Conservation (phyloP, 2,329 filamentous ascomycete genomes). For the Xenoacremonium recifei region DNA sequence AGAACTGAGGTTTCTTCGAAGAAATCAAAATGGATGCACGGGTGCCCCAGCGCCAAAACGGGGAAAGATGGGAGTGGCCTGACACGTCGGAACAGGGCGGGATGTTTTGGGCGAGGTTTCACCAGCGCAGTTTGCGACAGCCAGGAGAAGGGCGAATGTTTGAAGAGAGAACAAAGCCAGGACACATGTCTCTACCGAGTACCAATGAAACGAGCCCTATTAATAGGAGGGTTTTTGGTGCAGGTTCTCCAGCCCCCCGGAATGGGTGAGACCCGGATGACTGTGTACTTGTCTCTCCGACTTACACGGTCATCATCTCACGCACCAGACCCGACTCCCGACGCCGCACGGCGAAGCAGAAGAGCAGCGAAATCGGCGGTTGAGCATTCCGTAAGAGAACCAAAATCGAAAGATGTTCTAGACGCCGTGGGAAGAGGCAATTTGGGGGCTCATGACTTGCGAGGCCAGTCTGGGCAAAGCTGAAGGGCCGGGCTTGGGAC, state of each 20-base stretch:
- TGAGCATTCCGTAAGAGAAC: not conserved
- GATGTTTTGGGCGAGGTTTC: not conserved
- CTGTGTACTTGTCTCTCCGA: not conserved
- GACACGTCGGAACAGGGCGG: not conserved
- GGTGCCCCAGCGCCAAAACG: too few species aligned
- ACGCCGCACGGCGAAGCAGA: not conserved
- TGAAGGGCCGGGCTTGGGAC: conserved; percentile 2
- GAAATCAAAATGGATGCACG: too few species aligned
- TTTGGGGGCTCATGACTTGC: conserved; percentile 5
- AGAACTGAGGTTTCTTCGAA: too few species aligned
- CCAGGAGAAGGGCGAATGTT: not conserved
- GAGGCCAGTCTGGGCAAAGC: conserved; percentile 4
- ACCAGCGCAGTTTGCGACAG: not conserved
- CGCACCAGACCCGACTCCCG: not conserved
- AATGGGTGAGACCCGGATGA: conserved; percentile 9
- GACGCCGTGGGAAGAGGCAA: conserved; percentile 2
- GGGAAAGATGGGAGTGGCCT: too few species aligned
- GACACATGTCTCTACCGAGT: not conserved
- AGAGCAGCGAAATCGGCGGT: not conserved
- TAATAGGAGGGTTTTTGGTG: not conserved
- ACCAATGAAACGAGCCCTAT: not conserved
- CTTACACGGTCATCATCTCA: conserved; percentile 3
- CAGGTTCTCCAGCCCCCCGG: conserved; percentile 2
- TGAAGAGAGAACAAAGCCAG: not conserved
- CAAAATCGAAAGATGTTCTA: not conserved